Evolutionary conservation across 805 yeast genomes (phyloP), one percentile per base, ranked within the genome.

Genomic region (Priceomyces haplophilus): DNA sequence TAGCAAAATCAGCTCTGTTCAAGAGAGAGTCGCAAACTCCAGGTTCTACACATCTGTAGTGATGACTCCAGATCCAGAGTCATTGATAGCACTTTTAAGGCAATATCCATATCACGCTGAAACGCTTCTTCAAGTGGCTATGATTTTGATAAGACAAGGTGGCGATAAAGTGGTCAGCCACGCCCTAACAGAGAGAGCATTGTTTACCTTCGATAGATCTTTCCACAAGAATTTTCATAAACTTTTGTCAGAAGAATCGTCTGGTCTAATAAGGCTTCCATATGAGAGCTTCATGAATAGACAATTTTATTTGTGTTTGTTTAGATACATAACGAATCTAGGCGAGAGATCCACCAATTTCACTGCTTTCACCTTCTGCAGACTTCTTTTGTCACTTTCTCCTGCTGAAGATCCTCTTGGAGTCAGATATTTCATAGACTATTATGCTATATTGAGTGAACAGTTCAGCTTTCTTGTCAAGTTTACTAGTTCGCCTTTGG

Each of bases 341-440:
- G 85, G 88, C 1, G 88, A 85, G 52, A 77, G 87, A 54, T 86
- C 95, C 3, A 85, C 91, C 1, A 80, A 77, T 54, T 75, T 65
- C 44, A 88, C 96, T 0, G 95, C 96, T 0, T 73, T 86, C 34
- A 78, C 80, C 33, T 88, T 83, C 67, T 78, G 85, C 52, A 88
- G 86, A 57, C 68, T 83, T 4, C 66, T 88, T 38, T 67, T 85
- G 48, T 78, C 89, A 2, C 64, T 89, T 23, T 71, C 79, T 27
- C 96, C 95, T 1, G 73, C 80, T 2, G 86, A 83, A 43, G 96
- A 89, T 65, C 96, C 96, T 1, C 67, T 83, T 40, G 96, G 96
- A 17, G 88, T 84, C 10, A 73, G 95, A 48, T 83, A 83, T 55
- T 85, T 88, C 59, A 80, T 89, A 51, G 96, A 89, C 58, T 82